phyloP scores from a whole-genome alignment of 2,329 filamentous ascomycete genomes.

The Aspergillus carbonarius region DNA sequence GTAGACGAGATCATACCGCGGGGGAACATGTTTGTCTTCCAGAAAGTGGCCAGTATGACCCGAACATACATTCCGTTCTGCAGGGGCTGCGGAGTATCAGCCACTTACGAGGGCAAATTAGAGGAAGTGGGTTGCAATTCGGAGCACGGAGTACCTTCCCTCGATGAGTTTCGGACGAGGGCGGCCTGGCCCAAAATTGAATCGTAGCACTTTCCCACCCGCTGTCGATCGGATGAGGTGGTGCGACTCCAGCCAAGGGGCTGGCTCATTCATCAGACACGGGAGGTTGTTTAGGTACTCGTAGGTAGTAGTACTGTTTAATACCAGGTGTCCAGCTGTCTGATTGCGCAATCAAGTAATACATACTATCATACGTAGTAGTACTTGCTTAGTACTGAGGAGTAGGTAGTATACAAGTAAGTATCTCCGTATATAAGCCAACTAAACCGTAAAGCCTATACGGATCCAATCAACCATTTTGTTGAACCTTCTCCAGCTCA shows the following conservation, averaged over 20 bases:
- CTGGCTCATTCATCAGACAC: not conserved
- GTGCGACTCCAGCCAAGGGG: not conserved
- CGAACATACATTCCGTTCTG: not conserved
- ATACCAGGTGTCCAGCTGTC: not conserved
- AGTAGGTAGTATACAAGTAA: no score
- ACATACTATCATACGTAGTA: not conserved
- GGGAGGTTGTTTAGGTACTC: not conserved
- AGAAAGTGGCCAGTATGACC: not conserved
- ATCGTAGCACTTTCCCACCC: not conserved
- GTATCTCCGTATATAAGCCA: not conserved
- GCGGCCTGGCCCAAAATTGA: not conserved
- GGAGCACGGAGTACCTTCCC: no score
- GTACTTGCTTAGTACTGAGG: not conserved
- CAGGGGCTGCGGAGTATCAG: not conserved
- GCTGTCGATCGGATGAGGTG: not conserved
- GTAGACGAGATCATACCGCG: not conserved
- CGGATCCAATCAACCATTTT: not conserved
- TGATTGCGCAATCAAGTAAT: not conserved
- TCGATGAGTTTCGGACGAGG: not conserved
- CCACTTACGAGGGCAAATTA: not conserved
- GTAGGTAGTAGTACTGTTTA: no score
- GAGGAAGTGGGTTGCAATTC: not conserved
- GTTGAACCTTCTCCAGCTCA: not conserved
- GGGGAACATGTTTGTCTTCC: not conserved
- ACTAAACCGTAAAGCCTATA: not conserved